Evolutionary conservation across 768 basidiomycete species (phyloP), one percentile per base, ranked within the genome.

Genomic region (Mycena sanguinolenta): DNA sequence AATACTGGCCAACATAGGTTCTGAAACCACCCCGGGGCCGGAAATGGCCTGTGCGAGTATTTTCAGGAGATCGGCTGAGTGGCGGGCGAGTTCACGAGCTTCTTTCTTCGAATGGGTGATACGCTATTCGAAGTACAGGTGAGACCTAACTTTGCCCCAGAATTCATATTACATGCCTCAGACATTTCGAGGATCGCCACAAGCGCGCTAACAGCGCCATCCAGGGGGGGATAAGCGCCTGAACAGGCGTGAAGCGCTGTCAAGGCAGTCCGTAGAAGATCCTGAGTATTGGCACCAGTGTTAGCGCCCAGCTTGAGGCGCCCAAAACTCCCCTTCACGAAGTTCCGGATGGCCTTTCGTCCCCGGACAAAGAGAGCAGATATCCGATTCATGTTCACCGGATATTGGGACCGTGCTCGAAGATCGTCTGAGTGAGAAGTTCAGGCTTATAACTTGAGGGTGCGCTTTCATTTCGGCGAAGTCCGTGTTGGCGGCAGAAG

Each of bases 181-280:
- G 65, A 67, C 10, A 67, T 53, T 19, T 67, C 58, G 27, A 27
- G 12, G 4, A 67, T 46, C 19, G 58, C 58, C 5, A 57, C 38
- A 13, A 67, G 57, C 36, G 58, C 58, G 58, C 65, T 55, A 39
- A 67, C 65, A 12, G 53, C 65, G 30, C 65, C 49, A 23, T 59
- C 52, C 0, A 67, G 50, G 27, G 65, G 57, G 7, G 58, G 65
- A 50, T 36, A 67, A 50, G 65, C 65, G 65, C 49, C 58, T 53
- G 65, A 19, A 3, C 57, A 42, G 8, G 65, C 42, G 19, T 28
- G 16, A 67, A 67, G 65, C 49, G 65, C 65, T 50, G 65, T 59
- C 58, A 67, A 38, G 32, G 58, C 38, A 67, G 65, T 67, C 23
- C 36, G 53, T 21, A 67, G 34, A 14, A 59, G 19, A 42, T 67